Base-by-base conservation (phyloP, 2,329 filamentous ascomycete species). In the Waltergamsia citrina region DNA sequence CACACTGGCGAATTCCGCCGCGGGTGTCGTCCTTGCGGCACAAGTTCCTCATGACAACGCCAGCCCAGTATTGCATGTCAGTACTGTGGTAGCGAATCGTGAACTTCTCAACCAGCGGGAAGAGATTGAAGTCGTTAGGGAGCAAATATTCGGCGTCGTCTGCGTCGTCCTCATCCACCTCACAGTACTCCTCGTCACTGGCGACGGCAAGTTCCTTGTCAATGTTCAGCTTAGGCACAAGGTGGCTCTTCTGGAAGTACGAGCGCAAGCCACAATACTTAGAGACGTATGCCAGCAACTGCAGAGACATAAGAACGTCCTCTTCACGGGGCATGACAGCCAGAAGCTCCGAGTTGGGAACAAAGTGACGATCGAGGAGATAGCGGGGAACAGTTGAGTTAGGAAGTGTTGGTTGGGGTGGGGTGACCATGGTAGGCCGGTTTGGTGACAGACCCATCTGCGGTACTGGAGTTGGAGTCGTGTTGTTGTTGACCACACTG, bases 61-160 rank as follows among this genome's bases (percentile, higher is more conserved):
- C 92, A 14, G 92, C 92, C 92, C 92, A 98, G 64, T 98, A 98
- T 57, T 95, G 90, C 92, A 98, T 98, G 54, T 95, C 88, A 39
- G 86, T 85, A 43, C 85, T 87, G 60, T 95, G 86, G 52, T 95
- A 87, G 43, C 92, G 79, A 20, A 95, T 85, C 5, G 92, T 98
- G 55, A 96, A 98, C 58, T 95, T 96, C 60, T 98, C 92, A 31
- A 98, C 92, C 23, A 98, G 68, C 3, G 92, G 92, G 61, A 98
- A 98, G 44, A 98, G 94, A 60, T 98, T 98, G 62, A 94, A 90
- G 56, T 96, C 86, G 51, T 96, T 90, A 11, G 88, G 84, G 7
- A 94, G 71, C 18, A 93, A 64, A 52, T 94, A 96, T 56, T 98
- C 90, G 49, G 90, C 83, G 37, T 86, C 77, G 30, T 82, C 75